A percentile compares a stretch with the other conserved stretches of the same genome.
Conservation (phyloP, 768 basidiomycete species). For the Lentinula boryana region DNA sequence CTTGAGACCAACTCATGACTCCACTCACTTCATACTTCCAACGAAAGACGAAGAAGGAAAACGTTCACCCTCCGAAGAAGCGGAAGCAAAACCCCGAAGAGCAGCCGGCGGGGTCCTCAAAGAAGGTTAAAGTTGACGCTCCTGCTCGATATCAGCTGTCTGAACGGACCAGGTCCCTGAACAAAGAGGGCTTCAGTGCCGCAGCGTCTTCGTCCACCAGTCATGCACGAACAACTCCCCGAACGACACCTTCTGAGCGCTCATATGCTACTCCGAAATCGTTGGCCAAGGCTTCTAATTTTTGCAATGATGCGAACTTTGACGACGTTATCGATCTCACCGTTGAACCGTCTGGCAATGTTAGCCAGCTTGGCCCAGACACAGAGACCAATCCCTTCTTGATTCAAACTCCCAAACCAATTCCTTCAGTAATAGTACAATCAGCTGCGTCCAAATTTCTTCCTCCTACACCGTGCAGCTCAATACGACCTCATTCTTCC, state of each 20-base stretch:
- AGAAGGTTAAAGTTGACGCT: neutral
- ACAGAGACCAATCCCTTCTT: neutral
- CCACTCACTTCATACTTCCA: slow-evolving; percentile 15
- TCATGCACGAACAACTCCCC: neutral
- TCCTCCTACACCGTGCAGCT: neutral
- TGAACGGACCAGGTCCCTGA: slow-evolving; percentile 1
- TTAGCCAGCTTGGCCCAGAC: neutral
- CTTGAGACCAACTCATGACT: neutral
- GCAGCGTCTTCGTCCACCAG: neutral
- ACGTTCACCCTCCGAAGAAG: neutral
- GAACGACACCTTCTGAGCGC: neutral
- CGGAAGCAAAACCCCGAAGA: neutral
- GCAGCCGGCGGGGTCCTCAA: neutral
- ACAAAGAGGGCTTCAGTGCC: neutral
- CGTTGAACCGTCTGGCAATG: neutral
- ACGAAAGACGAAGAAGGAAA: slow-evolving; percentile 6
- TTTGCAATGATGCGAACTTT: neutral
- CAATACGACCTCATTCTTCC: neutral
- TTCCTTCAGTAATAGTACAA: neutral
- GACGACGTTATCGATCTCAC: neutral
- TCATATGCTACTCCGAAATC: slow-evolving; percentile 3
- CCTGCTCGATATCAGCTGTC: neutral
- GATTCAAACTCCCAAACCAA: neutral
- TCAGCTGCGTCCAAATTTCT: neutral
- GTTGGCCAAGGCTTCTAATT: neutral